Evolutionary conservation across 2,329 filamentous ascomycete genomes (phyloP).

Genomic region (Ophiostoma himal-ulmi): DNA sequence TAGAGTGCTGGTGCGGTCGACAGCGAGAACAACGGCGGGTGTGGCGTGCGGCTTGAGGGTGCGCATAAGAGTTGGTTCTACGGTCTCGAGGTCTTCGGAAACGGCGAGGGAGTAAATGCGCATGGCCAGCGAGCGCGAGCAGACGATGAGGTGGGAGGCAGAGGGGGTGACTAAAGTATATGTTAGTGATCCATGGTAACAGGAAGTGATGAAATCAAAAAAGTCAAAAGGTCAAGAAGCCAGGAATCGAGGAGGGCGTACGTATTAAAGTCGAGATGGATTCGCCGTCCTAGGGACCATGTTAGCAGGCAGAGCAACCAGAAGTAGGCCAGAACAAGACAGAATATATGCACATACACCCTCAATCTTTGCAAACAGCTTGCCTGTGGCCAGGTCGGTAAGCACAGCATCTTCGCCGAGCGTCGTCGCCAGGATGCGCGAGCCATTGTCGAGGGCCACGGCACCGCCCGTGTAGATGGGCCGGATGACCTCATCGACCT

Average conservation of each 20-base stretch:
- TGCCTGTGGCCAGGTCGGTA: constrained; percentile 76
- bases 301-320: constrained; percentile 27
- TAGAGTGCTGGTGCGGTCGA: constrained; percentile 82
- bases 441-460: constrained; percentile 73
- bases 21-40: constrained; percentile 77
- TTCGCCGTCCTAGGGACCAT: constrained; percentile 63
- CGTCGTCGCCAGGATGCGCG: constrained; percentile 76
- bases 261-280: constrained; percentile 63
- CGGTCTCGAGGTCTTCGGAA: constrained; percentile 49
- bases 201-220: too few species aligned
- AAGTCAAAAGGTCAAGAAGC: neutral
- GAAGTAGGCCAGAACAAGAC: neutral
- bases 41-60: constrained; percentile 86
- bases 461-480: constrained; percentile 92
- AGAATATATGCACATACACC: constrained; percentile 52
- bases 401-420: constrained; percentile 89
- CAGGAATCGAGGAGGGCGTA: constrained; percentile 12
- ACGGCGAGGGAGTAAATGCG: constrained; percentile 72
- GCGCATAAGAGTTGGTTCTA: constrained; percentile 64
- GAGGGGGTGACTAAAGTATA: constrained; percentile 67
- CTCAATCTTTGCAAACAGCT: constrained; percentile 78
- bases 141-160: constrained; percentile 80
- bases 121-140: constrained; percentile 94
- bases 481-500: constrained; percentile 73
- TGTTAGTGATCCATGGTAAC: neutral